These are phyloP conservation scores for Fusarium ambrosium DNA, from an alignment of 2,329 filamentous ascomycete species.

Conservation along the genomic window DNA sequence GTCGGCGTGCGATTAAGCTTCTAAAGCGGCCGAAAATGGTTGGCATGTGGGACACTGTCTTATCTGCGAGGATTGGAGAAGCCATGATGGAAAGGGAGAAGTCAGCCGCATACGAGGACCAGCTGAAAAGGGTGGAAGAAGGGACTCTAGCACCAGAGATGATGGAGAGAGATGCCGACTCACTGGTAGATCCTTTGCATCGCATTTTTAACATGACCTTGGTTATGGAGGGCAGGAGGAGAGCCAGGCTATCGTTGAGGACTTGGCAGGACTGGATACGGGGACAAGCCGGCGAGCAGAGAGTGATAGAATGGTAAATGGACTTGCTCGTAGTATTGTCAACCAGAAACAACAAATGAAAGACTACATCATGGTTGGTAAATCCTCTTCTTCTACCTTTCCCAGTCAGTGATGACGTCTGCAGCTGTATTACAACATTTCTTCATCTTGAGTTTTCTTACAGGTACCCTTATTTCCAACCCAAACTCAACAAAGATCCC, in stretches of 20 bases:
- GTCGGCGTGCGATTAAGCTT: neutral
- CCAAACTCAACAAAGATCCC: too few species aligned
- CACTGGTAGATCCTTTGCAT: conserved; percentile 11
- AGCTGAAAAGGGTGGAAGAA: neutral
- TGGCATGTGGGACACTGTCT: conserved; percentile 11
- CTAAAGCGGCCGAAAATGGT: conserved; percentile 5
- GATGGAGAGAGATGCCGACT: neutral
- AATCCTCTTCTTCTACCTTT: neutral
- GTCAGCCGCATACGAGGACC: conserved; percentile 3
- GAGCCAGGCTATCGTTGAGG: neutral
- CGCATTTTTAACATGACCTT: conserved; percentile 27
- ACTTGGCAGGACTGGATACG: conserved; percentile 19
- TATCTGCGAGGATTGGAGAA: conserved; percentile 19
- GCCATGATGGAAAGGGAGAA: conserved; percentile 21
- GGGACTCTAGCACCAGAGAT: neutral
- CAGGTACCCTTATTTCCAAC: too few species aligned
- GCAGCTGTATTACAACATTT: too few species aligned
- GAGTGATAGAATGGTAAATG: neutral
- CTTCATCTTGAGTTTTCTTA: too few species aligned
- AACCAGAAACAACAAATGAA: neutral
- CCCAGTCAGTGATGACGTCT: neutral
- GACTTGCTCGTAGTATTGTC: neutral
- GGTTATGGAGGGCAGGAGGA: conserved; percentile 1
- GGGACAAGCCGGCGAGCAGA: neutral
- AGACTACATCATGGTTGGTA: neutral